A percentile compares a stretch with the other conserved stretches of the same genome.
Evolutionary conservation across 352 stramenopile genomes (phyloP).

Genomic region (Pilasporangium apinafurcum): DNA sequence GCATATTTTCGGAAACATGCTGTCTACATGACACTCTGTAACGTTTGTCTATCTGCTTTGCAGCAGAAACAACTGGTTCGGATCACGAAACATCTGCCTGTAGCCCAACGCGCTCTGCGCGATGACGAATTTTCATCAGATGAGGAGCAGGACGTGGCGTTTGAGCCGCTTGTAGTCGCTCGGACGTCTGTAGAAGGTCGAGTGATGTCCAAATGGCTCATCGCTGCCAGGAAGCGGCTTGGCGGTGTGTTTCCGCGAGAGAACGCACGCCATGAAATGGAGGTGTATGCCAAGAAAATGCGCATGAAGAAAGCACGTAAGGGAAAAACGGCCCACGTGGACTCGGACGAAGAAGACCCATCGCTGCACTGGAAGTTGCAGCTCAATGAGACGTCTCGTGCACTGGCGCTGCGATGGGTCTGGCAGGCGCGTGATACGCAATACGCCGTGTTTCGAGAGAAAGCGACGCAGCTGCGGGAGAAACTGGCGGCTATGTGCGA

Average conservation of each 20-base stretch:
- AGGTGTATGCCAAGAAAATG: slow-evolving; percentile 91
- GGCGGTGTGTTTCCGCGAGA: slow-evolving; percentile 88
- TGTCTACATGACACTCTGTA: slow-evolving; percentile 91
- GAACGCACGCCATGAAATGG: slow-evolving; percentile 84
- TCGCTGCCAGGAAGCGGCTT: slow-evolving; percentile 86
- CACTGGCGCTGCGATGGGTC: slow-evolving; percentile 72
- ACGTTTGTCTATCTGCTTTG: slow-evolving; percentile 79
- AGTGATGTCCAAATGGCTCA: slow-evolving; percentile 94
- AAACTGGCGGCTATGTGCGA: slow-evolving; percentile 45
- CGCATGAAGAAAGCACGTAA: slow-evolving; percentile 57
- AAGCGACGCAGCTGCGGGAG: slow-evolving; percentile 47
- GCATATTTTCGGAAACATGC: slow-evolving; percentile 94
- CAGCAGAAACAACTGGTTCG: slow-evolving; percentile 43
- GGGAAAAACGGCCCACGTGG: slow-evolving; percentile 50
- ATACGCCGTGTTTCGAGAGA: slow-evolving; percentile 32
- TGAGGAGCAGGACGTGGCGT: slow-evolving; percentile 80
- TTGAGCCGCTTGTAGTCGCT: slow-evolving; percentile 91
- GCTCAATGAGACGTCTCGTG: slow-evolving; percentile 76
- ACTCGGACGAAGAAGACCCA: slow-evolving; percentile 71
- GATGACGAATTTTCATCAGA: slow-evolving; percentile 93
- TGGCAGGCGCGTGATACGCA: slow-evolving; percentile 66
- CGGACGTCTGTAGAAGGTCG: slow-evolving; percentile 86
- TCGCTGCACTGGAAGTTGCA: slow-evolving; percentile 71
- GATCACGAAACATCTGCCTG: slow-evolving; percentile 19
- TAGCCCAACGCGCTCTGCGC: slow-evolving; percentile 30